phyloP scores from a whole-genome alignment of 2,329 filamentous ascomycete genomes.

The Ophiostoma quercus region DNA sequence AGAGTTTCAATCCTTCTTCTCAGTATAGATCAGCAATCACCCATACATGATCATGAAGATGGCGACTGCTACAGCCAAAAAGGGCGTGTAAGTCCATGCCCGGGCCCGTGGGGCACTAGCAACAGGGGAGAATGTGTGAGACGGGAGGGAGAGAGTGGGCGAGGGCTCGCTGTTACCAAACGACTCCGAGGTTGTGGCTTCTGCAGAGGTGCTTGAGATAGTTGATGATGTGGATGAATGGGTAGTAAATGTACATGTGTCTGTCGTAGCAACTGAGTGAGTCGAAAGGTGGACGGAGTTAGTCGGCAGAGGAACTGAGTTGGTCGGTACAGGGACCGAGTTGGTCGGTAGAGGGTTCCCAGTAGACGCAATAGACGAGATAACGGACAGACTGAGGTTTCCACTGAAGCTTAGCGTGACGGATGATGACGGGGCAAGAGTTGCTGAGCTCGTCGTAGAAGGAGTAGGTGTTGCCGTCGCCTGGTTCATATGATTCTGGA shows the following conservation, averaged over 20 bases:
- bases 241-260: neutral
- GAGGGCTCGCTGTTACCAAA: neutral
- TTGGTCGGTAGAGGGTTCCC: neutral
- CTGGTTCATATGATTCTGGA: slow-evolving; percentile 14
- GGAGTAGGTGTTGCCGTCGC: neutral
- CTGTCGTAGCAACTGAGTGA: neutral
- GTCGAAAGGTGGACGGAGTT: neutral
- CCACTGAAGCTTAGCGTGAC: neutral
- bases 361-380: neutral
- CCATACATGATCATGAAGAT: neutral
- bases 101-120: neutral
- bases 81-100: neutral
- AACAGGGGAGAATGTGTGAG: slow-evolving; percentile 5
- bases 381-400: neutral
- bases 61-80: neutral
- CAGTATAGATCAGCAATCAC: neutral
- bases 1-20: neutral
- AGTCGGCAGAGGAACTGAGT: neutral
- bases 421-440: neutral
- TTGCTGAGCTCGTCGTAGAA: neutral
- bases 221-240: neutral
- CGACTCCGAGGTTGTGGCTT: neutral
- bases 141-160: neutral
- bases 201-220: neutral
- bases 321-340: neutral